Base-by-base conservation (phyloP, 1,139 yeast species). In the Candida frijolesensis region DNA sequence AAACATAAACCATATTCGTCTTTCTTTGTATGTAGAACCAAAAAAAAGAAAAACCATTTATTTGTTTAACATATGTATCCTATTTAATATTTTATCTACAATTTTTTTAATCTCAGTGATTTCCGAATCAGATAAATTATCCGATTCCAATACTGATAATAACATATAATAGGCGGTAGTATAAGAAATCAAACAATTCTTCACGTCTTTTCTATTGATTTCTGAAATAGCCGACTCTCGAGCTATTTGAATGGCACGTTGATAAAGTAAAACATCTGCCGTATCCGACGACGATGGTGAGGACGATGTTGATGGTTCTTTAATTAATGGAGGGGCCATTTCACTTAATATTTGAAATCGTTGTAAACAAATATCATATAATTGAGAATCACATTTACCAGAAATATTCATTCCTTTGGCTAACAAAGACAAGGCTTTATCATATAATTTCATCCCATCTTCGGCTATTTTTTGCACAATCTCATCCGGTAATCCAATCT, bases 131-230 rank as follows among this genome's bases (percentile, higher is more conserved):
- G 43, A 27, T 12, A 40, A 27, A 29, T 40, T 25, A 10, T 40
- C 43, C 14, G 43, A 40, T 10, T 40, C 43, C 4, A 40, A 34
- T 12, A 40, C 34, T 19, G 43, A 27, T 11, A 40, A 15, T 60
- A 94, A 72, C 97, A 94, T 89, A 97, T 97, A 92, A 51, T 92
- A 82, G 0, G 97, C 87, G 0, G 97, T 89, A 8, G 96, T 89
- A 65, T 94, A 94, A 3, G 94, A 88, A 55, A 88, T 70, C 67
- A 91, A 96, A 68, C 97, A 92, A 8, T 88, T 90, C 45, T 79
- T 78, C 50, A 89, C 71, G 63, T 88, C 92, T 52, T 84, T 89
- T 43, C 88, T 87, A 27, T 83, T 83, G 58, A 90, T 75, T 67
- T 94, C 99, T 63, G 86, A 84, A 48, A 87, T 87, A 0, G 98